Conservation (phyloP, 1,284 basidiomycete species). For the Boletus smithii region DNA sequence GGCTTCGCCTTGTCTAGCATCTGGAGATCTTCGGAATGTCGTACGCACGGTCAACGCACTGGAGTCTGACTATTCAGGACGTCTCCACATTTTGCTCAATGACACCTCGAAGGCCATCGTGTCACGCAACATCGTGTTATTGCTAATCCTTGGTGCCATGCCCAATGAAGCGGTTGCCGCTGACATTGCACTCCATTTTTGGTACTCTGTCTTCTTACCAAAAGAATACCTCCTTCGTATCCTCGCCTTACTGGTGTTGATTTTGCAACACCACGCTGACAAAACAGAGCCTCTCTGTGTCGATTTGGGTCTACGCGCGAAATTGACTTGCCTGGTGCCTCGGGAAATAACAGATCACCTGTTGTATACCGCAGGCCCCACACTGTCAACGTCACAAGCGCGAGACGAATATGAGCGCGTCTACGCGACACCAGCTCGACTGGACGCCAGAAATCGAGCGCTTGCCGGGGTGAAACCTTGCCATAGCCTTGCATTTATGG, state of each 20-base stretch:
- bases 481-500: conserved; percentile 39
- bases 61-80: conserved; percentile 21
- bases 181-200: conserved; percentile 43
- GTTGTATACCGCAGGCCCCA: conserved; percentile 30
- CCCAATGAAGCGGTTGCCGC: conserved; percentile 30
- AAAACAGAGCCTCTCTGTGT: conserved; percentile 16
- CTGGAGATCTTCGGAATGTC: conserved; percentile 25
- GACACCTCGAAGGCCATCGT: conserved; percentile 29
- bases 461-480: conserved; percentile 34
- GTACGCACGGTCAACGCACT: conserved; percentile 25
- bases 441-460: conserved; percentile 34
- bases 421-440: conserved; percentile 29
- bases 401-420: conserved; percentile 26
- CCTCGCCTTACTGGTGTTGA: conserved; percentile 14
- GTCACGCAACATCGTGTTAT: conserved; percentile 37
- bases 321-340: conserved; percentile 28
- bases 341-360: conserved; percentile 30
- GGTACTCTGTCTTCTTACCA: conserved; percentile 42
- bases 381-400: conserved; percentile 19
- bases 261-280: conserved; percentile 18
- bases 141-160: conserved; percentile 36
- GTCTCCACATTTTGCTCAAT: conserved; percentile 36
- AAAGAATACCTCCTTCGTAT: conserved; percentile 28
- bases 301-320: conserved; percentile 20
- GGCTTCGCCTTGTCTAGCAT: conserved; percentile 9